phyloP scores from a whole-genome alignment of 768 basidiomycete species.

The Suillus subalutaceus region DNA sequence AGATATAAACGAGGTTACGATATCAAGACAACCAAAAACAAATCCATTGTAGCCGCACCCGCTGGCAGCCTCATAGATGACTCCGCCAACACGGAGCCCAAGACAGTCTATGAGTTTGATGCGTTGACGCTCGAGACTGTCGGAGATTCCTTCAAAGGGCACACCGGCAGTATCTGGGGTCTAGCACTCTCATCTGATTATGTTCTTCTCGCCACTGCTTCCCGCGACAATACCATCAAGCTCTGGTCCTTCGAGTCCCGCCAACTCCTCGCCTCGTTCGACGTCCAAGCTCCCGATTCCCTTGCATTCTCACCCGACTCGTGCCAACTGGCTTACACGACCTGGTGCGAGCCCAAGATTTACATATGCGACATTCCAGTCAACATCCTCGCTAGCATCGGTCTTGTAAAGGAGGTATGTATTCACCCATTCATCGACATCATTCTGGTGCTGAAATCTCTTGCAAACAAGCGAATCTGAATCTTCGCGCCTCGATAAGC shows the following conservation, averaged over 20 bases:
- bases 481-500: not conserved
- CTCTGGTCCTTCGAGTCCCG: not conserved
- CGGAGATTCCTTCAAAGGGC: not conserved
- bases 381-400: not conserved
- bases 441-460: not conserved
- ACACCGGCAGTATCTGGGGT: not conserved
- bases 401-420: not conserved
- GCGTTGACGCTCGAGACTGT: not conserved
- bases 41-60: not conserved
- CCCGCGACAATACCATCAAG: not conserved
- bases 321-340: not conserved
- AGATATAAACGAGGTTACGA: too few relatives aligned
- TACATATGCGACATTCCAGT: not conserved
- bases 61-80: not conserved
- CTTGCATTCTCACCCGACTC: not conserved
- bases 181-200: not conserved
- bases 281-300: rapidly evolving
- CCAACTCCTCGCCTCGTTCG: not conserved
- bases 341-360: rapidly evolving
- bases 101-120: not conserved
- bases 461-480: not conserved
- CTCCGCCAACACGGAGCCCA: rapidly evolving
- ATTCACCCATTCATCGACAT: not conserved
- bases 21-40: not conserved
- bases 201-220: not conserved